These are phyloP conservation scores for Neospora caninum DNA, from an alignment of 169 alveolate genomes.

Conservation along the genomic window DNA sequence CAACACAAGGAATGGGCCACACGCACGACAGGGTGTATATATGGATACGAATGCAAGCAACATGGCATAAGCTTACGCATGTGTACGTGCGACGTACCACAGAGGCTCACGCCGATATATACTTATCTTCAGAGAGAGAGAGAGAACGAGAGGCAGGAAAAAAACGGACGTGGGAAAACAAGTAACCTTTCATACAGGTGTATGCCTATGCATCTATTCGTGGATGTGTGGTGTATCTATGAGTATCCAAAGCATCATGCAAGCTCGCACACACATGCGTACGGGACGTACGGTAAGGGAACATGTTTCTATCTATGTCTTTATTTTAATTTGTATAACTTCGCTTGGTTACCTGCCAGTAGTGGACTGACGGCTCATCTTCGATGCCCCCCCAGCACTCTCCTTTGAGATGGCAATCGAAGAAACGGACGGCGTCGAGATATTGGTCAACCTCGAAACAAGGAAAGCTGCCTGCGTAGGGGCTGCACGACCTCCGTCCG, in stretches of 20 bases:
- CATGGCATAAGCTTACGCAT: neutral
- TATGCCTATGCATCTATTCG: neutral
- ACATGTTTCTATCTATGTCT: no score
- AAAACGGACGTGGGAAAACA: no score
- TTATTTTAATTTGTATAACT: no score
- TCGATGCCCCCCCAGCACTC: constrained; percentile 71
- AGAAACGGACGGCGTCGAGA: constrained; percentile 71
- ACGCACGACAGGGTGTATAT: neutral
- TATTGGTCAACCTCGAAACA: constrained; percentile 73
- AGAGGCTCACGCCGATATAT: no score
- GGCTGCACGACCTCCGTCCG: constrained; percentile 74
- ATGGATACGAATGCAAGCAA: neutral
- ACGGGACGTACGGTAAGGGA: no score
- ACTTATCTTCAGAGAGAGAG: no score
- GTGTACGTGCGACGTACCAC: neutral
- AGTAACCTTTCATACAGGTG: no score
- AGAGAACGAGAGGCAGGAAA: no score
- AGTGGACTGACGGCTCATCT: constrained; percentile 72
- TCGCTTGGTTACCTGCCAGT: constrained; percentile 67
- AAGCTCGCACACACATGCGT: neutral
- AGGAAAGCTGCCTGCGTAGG: constrained; percentile 71
- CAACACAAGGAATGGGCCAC: neutral
- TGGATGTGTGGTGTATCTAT: neutral
- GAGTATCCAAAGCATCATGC: neutral
- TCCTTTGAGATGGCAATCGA: constrained; percentile 73